Evolutionary conservation across 2,329 filamentous ascomycete species (phyloP), one percentile per base, ranked within the genome.

Genomic region (Cladosporium sp.): DNA sequence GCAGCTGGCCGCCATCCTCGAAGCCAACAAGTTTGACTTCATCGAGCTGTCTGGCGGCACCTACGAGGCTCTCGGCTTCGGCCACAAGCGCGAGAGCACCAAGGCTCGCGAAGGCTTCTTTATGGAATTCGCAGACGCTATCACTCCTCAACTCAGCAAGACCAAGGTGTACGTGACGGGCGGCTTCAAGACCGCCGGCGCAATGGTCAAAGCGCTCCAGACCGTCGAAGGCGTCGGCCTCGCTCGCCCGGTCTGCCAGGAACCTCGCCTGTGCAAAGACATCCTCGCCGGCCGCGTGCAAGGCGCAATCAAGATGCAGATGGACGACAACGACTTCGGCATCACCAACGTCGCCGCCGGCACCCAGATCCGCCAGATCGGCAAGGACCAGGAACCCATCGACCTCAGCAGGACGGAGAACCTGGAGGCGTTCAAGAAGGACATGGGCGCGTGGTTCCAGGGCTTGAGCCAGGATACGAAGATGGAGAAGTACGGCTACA

Each of bases 41-140:
- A 84, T 88, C 14, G 86, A 88, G 75, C 78, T 89, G 0, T 83
- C 80, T 0, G 86, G 87, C 14, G 87, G 87, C 8, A 89, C 86
- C 0, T 88, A 87, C 70, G 82, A 89, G 74, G 74, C 78, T 21
- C 72, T 84, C 0, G 84, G 80, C 0, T 86, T 87, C 67, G 70
- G 69, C 1, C 83, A 86, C 72, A 79, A 82, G 75, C 78, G 81
- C 58, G 85, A 88, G 52, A 83, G 79, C 18, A 87, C 85, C 14
- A 80, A 80, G 74, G 82, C 83, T 75, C 71, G 76, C 4, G 74
- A 76, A 55, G 70, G 70, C 1, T 88, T 86, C 79, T 88, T 88
- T 79, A 72, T 87, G 53, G 84, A 87, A 5, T 87, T 86, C 67
- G 86, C 86, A 0, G 82, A 88, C 66, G 71, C 75, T 67, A 82